These are phyloP conservation scores for Yamadazyma tumulicola DNA, from an alignment of 805 yeast genomes.

Conservation along the genomic window DNA sequence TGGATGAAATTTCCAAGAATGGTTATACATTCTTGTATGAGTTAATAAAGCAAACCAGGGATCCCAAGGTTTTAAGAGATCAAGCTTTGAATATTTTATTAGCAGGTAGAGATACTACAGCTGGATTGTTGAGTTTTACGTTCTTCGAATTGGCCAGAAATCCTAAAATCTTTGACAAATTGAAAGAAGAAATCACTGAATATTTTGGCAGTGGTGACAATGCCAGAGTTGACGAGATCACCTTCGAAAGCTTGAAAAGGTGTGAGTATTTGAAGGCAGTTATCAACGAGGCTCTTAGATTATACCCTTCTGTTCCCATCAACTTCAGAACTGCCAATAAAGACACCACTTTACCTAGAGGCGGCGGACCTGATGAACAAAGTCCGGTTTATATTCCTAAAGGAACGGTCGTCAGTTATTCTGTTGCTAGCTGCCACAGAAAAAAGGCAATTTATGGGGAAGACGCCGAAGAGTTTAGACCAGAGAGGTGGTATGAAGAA, in stretches of 20 bases:
- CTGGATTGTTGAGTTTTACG: slow-evolving; percentile 34
- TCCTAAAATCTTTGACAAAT: slow-evolving; percentile 28
- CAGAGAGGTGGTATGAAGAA: slow-evolving; percentile 35
- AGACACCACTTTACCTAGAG: slow-evolving; percentile 29
- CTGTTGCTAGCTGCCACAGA: slow-evolving; percentile 21
- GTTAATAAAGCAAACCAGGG: slow-evolving; percentile 34
- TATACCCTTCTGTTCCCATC: slow-evolving; percentile 33
- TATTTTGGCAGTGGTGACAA: slow-evolving; percentile 33
- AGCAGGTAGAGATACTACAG: slow-evolving; percentile 44
- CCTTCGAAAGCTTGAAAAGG: slow-evolving; percentile 36
- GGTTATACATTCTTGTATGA: slow-evolving; percentile 38
- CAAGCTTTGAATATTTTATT: slow-evolving; percentile 38
- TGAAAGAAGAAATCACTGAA: slow-evolving; percentile 25
- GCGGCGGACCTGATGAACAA: slow-evolving; percentile 29
- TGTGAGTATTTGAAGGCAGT: slow-evolving; percentile 37
- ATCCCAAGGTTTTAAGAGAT: slow-evolving; percentile 33
- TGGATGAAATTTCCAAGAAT: slow-evolving; percentile 21
- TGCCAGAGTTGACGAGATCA: slow-evolving; percentile 24
- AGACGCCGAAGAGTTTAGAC: slow-evolving; percentile 31
- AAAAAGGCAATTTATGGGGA: slow-evolving; percentile 25
- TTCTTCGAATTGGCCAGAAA: slow-evolving; percentile 33
- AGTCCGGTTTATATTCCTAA: slow-evolving; percentile 19
- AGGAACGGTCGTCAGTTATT: slow-evolving; percentile 19
- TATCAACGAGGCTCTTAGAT: slow-evolving; percentile 33
- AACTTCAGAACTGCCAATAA: slow-evolving; percentile 28